Base-by-base conservation (phyloP, 306 rosid species). In the Trifolium pratense region DNA sequence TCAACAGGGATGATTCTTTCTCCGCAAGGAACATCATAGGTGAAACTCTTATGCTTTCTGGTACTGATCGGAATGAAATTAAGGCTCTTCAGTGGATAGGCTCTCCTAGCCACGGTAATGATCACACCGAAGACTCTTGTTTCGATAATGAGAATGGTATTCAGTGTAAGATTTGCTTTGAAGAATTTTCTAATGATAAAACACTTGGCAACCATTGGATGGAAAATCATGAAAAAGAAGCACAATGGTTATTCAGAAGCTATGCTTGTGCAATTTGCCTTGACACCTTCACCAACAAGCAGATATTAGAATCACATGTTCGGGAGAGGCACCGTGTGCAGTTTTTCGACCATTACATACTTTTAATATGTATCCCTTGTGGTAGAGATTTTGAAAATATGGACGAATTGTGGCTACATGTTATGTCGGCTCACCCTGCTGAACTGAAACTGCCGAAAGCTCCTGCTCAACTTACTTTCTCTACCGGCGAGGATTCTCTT, bases 261-360 rank as follows among this genome's bases (percentile, higher is more conserved):
- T 86, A 87, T 80, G 94, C 94, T 23, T 91, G 98, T 84, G 96
- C 93, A 42, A 88, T 91, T 79, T 91, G 97, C 81, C 70, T 93
- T 12, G 94, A 91, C 81, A 85, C 92, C 62, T 91, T 93, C 71
- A 88, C 94, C 11, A 86, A 87, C 67, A 88, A 81, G 80, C 88
- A 91, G 66, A 81, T 89, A 25, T 42, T 93, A 77, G 96, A 89
- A 81, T 78, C 82, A 13, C 97, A 93, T 60, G 91, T 93, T 58
- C 91, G 85, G 70, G 91, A 89, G 80, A 89, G 97, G 71, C 98
- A 93, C 78, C 86, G 55, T 46, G 97, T 86, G 53, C 80, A 71
- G 70, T 91, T 91, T 74, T 84, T 85, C 23, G 92, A 93, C 68
- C 92, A 93, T 34, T 89, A 96, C 83, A 75, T 91, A 93, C 98